phyloP scores from a whole-genome alignment of 495 filamentous ascomycete genomes.

The Penicillium ochrochloron region DNA sequence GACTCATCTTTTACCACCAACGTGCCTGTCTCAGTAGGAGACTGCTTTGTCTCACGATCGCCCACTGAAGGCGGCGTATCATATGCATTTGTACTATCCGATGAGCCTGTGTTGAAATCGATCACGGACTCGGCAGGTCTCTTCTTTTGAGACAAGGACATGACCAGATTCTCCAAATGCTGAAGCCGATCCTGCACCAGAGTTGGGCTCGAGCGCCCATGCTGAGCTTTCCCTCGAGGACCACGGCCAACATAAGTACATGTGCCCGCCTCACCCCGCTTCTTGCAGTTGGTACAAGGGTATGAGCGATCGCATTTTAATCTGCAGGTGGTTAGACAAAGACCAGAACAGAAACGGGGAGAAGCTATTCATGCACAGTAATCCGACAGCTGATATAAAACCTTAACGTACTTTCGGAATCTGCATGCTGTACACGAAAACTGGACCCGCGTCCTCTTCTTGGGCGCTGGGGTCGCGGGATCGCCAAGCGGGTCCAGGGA shows the following conservation, averaged over 20 bases:
- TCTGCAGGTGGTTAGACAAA: constrained; percentile 29
- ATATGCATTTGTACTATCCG: constrained; percentile 9
- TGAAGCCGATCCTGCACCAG: constrained; percentile 53
- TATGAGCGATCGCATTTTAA: constrained; percentile 57
- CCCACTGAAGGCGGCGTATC: constrained; percentile 58
- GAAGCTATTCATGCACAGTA: neutral
- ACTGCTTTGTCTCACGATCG: constrained; percentile 63
- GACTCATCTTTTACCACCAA: constrained; percentile 65
- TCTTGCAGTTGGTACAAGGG: constrained; percentile 56
- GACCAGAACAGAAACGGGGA: neutral
- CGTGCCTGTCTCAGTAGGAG: constrained; percentile 54
- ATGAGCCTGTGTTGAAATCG: constrained; percentile 18
- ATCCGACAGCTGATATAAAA: neutral
- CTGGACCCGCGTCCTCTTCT: constrained; percentile 56
- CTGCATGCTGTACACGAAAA: constrained; percentile 59
- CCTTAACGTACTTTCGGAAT: constrained; percentile 50
- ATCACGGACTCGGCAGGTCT: constrained; percentile 22
- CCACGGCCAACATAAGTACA: constrained; percentile 52
- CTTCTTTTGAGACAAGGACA: constrained; percentile 49
- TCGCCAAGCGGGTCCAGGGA: constrained; percentile 22
- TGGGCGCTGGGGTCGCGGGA: constrained; percentile 22
- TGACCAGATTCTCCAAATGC: constrained; percentile 57
- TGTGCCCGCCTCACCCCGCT: constrained; percentile 45
- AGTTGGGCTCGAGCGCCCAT: constrained; percentile 40
- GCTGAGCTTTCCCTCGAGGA: constrained; percentile 37